Percentiles rank a stretch among this genome's conserved stretches.
These are phyloP conservation scores for Trichoderma aggressivum DNA, from an alignment of 2,329 filamentous ascomycete species.

Conservation along the genomic window DNA sequence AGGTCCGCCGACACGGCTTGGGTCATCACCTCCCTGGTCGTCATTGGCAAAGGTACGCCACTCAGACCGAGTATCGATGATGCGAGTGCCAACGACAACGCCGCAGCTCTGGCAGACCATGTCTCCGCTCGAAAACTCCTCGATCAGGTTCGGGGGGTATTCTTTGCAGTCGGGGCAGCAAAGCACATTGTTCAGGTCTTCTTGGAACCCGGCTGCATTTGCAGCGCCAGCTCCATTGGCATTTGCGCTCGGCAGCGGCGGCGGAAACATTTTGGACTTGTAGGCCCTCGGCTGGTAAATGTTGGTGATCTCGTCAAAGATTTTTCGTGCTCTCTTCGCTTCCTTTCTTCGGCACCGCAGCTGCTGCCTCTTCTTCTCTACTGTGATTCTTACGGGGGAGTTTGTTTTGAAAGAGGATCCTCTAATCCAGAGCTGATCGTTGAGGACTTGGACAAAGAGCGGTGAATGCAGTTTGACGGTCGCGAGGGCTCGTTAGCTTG, in stretches of 20 bases:
- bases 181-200: constrained; percentile 82
- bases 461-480: constrained; percentile 69
- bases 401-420: constrained; percentile 21
- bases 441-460: constrained; percentile 60
- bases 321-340: constrained; percentile 35
- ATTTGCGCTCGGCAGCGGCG: constrained; percentile 24
- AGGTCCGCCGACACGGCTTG: constrained; percentile 94
- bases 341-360: constrained; percentile 34
- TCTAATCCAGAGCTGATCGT: constrained; percentile 40
- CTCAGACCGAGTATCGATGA: constrained; percentile 93
- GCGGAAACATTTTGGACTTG: constrained; percentile 46
- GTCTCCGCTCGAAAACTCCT: constrained; percentile 89
- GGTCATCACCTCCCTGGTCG: constrained; percentile 93
- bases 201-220: constrained; percentile 53
- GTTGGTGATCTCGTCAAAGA: constrained; percentile 41
- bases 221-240: constrained; percentile 21
- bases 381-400: constrained; percentile 24
- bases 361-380: constrained; percentile 34
- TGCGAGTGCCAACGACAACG: constrained; percentile 82
- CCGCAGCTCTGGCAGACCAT: constrained; percentile 92
- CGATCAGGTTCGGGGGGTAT: constrained; percentile 84
- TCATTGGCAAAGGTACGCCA: constrained; percentile 99
- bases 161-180: constrained; percentile 91
- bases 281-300: constrained; percentile 44
- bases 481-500: constrained; percentile 10